A percentile compares a stretch with the other conserved stretches of the same genome.
Conservation (phyloP, 2,329 filamentous ascomycete species). For the Calonectria henricotiae region DNA sequence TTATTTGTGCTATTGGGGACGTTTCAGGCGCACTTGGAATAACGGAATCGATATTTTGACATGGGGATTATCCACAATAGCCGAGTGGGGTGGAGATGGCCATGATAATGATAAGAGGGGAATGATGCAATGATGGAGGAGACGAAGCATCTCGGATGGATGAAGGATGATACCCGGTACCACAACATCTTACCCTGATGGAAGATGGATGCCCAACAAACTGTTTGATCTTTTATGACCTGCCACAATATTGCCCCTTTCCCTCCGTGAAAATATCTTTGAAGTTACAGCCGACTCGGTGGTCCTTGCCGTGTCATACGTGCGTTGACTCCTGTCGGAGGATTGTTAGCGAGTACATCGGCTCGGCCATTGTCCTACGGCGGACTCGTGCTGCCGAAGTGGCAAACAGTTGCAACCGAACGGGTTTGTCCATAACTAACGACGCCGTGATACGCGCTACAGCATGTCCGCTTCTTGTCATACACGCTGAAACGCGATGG, state of each 20-base stretch:
- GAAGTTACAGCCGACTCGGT: background rate
- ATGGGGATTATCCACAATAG: slow-evolving; percentile 22
- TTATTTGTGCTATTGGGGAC: slow-evolving; percentile 26
- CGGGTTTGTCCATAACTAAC: slow-evolving; percentile 1
- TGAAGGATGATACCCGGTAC: slow-evolving; percentile 46
- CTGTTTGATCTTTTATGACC: background rate
- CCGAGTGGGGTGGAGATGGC: slow-evolving; percentile 21
- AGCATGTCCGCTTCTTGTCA: slow-evolving; percentile 17
- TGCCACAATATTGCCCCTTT: background rate
- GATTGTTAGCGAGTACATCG: background rate
- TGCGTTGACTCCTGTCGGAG: background rate
- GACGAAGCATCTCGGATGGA: slow-evolving; percentile 29
- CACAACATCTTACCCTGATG: slow-evolving; percentile 33
- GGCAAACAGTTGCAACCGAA: slow-evolving; percentile 11
- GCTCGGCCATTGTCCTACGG: slow-evolving; percentile 9
- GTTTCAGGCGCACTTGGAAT: slow-evolving; percentile 25
- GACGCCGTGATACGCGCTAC: slow-evolving; percentile 11
- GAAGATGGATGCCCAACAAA: slow-evolving; percentile 31
- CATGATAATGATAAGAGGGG: slow-evolving; percentile 44
- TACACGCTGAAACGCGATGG: slow-evolving; percentile 13
- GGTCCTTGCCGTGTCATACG: background rate
- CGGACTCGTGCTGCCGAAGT: slow-evolving; percentile 11
- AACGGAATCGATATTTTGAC: slow-evolving; percentile 18
- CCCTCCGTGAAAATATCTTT: background rate
- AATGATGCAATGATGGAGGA: slow-evolving; percentile 20